Evolutionary conservation across 2,329 filamentous ascomycete genomes (phyloP), one percentile per base, ranked within the genome.

Genomic region (Tolypocladium nubicola): DNA sequence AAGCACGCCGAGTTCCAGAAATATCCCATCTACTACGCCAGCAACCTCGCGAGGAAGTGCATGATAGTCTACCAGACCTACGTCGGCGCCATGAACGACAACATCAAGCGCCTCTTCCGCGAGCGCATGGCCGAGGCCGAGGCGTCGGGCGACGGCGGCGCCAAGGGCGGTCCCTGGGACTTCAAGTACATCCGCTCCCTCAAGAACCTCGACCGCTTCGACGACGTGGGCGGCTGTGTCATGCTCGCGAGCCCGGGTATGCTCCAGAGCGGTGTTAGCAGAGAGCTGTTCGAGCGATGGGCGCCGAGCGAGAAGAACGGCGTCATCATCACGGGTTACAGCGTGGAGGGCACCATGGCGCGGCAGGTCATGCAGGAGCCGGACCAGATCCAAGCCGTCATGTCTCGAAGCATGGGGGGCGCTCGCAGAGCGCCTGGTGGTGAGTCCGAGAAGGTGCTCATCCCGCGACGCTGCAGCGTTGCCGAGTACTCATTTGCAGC

Each of bases 61-160:
- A 99, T 99, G 94, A 84, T 97, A 37, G 91, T 97, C 4, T 99
- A 99, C 69, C 94, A 97, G 71, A 99, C 94, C 1, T 99, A 97
- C 67, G 90, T 97, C 53, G 90, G 92, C 53, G 91, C 92, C 57
- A 99, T 99, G 94, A 99, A 99, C 70, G 93, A 97, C 68, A 97
- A 97, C 66, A 97, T 99, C 77, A 97, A 96, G 71, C 84, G 90
- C 13, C 82, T 96, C n/a, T 97, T 97, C 73, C 82, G 88, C 56
- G 91, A 95, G 71, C 85, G 90, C 53, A 95, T 96, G 84, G 90
- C 90, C 4, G 90, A 96, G 70, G 89, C 90, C 11, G 90, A 96
- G 70, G 87, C 88, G 0, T 86, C 85, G 39, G 89, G 89, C 10
- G 88, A 91, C 63, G 81, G 80, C 2, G 81, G 82, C 8, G 85